A percentile compares a stretch with the other conserved stretches of the same genome.
Conservation (phyloP, 2,329 filamentous ascomycete genomes). For the Aspergillus sp. region DNA sequence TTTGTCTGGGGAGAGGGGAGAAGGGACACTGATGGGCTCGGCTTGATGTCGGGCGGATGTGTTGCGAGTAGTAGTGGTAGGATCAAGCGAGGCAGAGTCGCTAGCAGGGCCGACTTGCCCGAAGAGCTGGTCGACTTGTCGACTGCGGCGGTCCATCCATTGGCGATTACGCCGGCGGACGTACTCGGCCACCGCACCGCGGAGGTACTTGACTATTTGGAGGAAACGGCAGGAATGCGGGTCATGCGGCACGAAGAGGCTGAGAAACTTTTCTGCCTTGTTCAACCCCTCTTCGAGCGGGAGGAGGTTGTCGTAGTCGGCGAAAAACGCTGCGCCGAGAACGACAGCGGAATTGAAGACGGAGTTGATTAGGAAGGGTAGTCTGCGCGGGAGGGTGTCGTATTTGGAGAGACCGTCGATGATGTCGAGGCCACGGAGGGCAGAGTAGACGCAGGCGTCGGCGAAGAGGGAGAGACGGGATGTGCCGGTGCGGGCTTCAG, state of each 20-base stretch:
- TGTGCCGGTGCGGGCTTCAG: constrained; percentile 30
- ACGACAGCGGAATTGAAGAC: constrained; percentile 53
- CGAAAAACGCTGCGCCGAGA: constrained; percentile 51
- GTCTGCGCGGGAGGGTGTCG: constrained; percentile 44
- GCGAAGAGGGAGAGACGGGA: constrained; percentile 41
- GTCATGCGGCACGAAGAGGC: constrained; percentile 40
- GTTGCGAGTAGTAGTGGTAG: constrained; percentile 14
- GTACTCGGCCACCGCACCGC: constrained; percentile 43
- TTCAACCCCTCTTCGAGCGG: constrained; percentile 40
- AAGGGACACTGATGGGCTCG: constrained; percentile 21
- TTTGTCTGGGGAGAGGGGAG: constrained; percentile 32
- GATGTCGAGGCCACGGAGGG: constrained; percentile 46
- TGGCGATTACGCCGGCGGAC: constrained; percentile 42
- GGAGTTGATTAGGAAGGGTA: constrained; percentile 54
- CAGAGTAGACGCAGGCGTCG: constrained; percentile 52
- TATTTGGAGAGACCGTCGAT: constrained; percentile 42
- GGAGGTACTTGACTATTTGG: constrained; percentile 47
- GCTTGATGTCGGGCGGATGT: constrained; percentile 7
- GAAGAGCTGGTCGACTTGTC: constrained; percentile 49
- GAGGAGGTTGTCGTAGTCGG: constrained; percentile 48
- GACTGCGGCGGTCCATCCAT: constrained; percentile 45
- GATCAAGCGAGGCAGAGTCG: constrained; percentile 16
- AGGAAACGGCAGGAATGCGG: constrained; percentile 42
- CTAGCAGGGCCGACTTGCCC: constrained; percentile 37
- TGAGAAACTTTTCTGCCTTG: constrained; percentile 41